Base-by-base conservation (phyloP, 2,329 filamentous ascomycete species). In the Penicillium verrucosum region DNA sequence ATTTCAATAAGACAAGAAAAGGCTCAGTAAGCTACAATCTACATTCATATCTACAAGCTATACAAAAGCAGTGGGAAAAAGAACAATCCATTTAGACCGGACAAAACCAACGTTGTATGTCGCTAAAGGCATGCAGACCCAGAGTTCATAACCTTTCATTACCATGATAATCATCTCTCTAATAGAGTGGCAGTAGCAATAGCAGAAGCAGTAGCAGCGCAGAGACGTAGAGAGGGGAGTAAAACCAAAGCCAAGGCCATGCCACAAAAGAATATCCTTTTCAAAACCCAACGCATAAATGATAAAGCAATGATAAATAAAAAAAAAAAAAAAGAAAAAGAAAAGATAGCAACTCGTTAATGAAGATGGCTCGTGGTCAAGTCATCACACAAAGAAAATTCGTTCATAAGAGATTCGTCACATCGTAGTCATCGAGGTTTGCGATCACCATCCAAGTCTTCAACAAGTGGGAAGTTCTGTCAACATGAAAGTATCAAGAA, bases 351-450 rank as follows among this genome's bases (percentile, higher is more conserved):
- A 51, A 50, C 34, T 47, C 48, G 41, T 56, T 57, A 58, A 45
- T 50, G 50, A 55, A 44, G 49, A 51, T 45, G 49, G 40, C 49
- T 51, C 48, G 27, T 51, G 14, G 60, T 61, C 49, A 60, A 45
- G 48, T 40, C 54, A 45, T 38, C 59, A 59, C 57, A 66, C 61
- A 64, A 61, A 63, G 55, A 61, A 64, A 48, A 66, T 64, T 66
- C 64, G 61, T 66, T 57, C 49, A 60, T 61, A 71, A 65, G 61
- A 71, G 63, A 72, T 72, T 72, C 70, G 70, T 73, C 61, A 66
- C 67, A 68, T 73, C 70, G 69, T 72, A 65, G 70, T 72, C 70
- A 61, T 70, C 60, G 67, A 66, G 63, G 48, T 55, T 38, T 50
- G 27, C 38, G n/a, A 49, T 42, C 45, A 48, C 51, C 23, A 25